Evolutionary conservation across 306 rosid species (phyloP).

Genomic region (Rubus parviflorus): DNA sequence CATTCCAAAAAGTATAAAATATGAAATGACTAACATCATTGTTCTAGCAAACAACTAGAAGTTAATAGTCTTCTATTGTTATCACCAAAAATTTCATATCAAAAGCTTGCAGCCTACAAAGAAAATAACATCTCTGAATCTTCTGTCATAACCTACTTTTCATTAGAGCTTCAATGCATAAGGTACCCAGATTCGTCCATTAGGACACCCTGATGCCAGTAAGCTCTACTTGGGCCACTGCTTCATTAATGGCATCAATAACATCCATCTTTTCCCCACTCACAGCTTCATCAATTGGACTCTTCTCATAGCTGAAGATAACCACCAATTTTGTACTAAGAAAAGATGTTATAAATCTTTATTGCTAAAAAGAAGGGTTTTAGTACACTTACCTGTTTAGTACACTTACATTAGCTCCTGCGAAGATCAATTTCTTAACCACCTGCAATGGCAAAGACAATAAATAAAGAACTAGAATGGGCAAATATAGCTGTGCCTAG

Average conservation of each 20-base stretch:
- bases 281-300: slow-evolving; percentile 90
- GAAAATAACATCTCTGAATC: not conserved
- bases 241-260: slow-evolving; percentile 72
- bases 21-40: not conserved
- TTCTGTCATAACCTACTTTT: not conserved
- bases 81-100: not conserved
- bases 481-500: not conserved
- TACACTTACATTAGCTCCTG: slow-evolving; percentile 67
- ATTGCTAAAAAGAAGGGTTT: not conserved
- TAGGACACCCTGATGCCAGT: slow-evolving; percentile 45
- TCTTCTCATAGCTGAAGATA: slow-evolving; percentile 67
- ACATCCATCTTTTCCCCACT: slow-evolving; percentile 63
- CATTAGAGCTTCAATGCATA: not conserved
- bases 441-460: slow-evolving; percentile 42
- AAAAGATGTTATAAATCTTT: slow-evolving; percentile 1
- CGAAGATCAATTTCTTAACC: slow-evolving; percentile 81
- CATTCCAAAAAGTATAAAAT: not conserved
- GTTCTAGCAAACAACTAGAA: not conserved
- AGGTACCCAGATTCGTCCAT: not conserved
- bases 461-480: slow-evolving; percentile 7
- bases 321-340: not conserved
- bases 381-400: slow-evolving; percentile 58
- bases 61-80: not conserved
- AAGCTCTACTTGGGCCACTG: slow-evolving; percentile 71
- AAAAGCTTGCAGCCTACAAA: not conserved